Evolutionary conservation across 108 stramenopile species (phyloP).

Genomic region (Epithemia pelagica): DNA sequence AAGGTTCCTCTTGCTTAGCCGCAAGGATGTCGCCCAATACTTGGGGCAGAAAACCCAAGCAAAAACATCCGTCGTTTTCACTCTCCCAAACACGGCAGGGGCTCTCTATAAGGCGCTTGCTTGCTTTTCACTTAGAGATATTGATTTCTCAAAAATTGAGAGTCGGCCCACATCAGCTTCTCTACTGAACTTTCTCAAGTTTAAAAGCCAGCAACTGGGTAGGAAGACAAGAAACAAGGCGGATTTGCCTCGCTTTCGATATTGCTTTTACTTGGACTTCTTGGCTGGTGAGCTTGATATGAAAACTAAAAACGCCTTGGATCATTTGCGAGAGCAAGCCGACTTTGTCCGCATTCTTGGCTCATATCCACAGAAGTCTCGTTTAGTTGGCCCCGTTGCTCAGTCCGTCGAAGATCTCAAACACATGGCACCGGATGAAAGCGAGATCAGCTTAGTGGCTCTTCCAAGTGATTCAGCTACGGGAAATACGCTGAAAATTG

Average conservation of each 20-base stretch:
- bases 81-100: conserved; percentile 85
- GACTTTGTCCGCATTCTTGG: conserved; percentile 83
- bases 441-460: conserved; percentile 16
- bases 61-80: conserved; percentile 94
- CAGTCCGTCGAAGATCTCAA: conserved; percentile 69
- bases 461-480: conserved; percentile 50
- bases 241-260: conserved; percentile 77
- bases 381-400: conserved; percentile 73
- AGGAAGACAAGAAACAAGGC: conserved; percentile 22
- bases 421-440: conserved; percentile 30
- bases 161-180: conserved; percentile 86
- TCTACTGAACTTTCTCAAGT: conserved; percentile 76
- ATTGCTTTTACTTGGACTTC: conserved; percentile 90
- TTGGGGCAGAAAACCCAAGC: conserved; percentile 66
- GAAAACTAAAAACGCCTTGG: conserved; percentile 72
- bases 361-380: conserved; percentile 76
- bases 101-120: conserved; percentile 95
- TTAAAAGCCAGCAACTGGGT: conserved; percentile 51
- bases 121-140: conserved; percentile 91
- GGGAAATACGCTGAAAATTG: conserved; percentile 72
- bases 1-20: conserved; percentile 87
- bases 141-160: conserved; percentile 97
- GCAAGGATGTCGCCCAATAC: conserved; percentile 62
- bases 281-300: conserved; percentile 60
- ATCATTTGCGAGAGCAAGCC: conserved; percentile 80